These are phyloP conservation scores for Dictyostelium discoideum DNA, from an alignment of 78 protist genomes.

Conservation along the genomic window dicty_2.7 NC_007088.5:2855001-2855500, in stretches of 20 bases:
- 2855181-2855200: neutral
- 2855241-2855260: neutral
- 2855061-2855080: conserved; percentile 78
- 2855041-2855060: conserved; percentile 75
- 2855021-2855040: conserved; percentile 62
- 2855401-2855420: conserved; percentile 56
- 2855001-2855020: conserved; percentile 69
- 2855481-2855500: conserved; percentile 86
- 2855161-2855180: neutral
- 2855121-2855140: conserved; percentile 39
- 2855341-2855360: conserved; percentile 71
- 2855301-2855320: conserved; percentile 7
- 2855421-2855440: conserved; percentile 74
- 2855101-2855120: conserved; percentile 68
- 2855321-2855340: conserved; percentile 69
- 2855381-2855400: conserved; percentile 73
- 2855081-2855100: conserved; percentile 69
- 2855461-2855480: conserved; percentile 76
- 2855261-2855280: neutral
- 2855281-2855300: neutral
- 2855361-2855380: conserved; percentile 24
- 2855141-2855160: conserved; percentile 33
- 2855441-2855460: conserved; percentile 74
- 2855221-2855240: neutral
- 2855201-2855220: neutral